Evolutionary conservation across 345 rosid genomes (phyloP).

Genomic region (Erucastrum elatum): DNA sequence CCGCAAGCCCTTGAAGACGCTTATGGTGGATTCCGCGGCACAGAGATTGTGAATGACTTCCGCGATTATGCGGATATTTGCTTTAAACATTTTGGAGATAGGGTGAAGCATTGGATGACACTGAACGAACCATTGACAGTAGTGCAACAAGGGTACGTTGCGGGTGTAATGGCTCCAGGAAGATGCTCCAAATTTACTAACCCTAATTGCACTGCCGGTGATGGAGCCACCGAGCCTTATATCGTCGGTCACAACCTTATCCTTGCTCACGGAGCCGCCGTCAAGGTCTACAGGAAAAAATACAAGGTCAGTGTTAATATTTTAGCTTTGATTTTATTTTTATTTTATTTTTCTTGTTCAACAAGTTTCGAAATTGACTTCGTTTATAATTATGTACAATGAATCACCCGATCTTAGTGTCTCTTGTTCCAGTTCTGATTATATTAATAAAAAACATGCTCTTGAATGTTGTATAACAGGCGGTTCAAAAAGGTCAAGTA

Average conservation of each 20-base stretch:
- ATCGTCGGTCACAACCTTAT: constrained; percentile 7
- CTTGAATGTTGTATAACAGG: not conserved
- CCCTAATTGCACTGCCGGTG: not conserved
- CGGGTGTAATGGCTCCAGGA: constrained; percentile 13
- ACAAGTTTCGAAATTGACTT: not conserved
- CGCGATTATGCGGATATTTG: constrained; percentile 12
- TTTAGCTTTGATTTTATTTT: no score
- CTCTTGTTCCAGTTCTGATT: not conserved
- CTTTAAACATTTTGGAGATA: constrained; percentile 9
- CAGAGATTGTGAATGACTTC: constrained; percentile 10
- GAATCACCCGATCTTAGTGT: not conserved
- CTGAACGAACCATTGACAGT: constrained; percentile 14
- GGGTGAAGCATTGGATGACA: constrained; percentile 14
- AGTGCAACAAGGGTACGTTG: constrained; percentile 16
- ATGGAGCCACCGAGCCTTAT: constrained; percentile 19
- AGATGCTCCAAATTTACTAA: constrained; percentile 8
- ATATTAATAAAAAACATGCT: not conserved
- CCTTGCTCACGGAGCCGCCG: constrained; percentile 5
- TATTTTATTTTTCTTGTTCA: not conserved
- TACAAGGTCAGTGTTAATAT: not conserved
- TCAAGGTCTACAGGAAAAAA: not conserved
- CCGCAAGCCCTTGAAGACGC: constrained; percentile 16
- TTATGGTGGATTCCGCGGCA: constrained; percentile 13
- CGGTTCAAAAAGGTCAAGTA: not conserved
- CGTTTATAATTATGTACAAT: not conserved